A percentile compares a stretch with the other conserved stretches of the same genome.
These are phyloP conservation scores for Erysimum cheiri DNA, from an alignment of 441 rosid species.

Conservation along the genomic window DNA sequence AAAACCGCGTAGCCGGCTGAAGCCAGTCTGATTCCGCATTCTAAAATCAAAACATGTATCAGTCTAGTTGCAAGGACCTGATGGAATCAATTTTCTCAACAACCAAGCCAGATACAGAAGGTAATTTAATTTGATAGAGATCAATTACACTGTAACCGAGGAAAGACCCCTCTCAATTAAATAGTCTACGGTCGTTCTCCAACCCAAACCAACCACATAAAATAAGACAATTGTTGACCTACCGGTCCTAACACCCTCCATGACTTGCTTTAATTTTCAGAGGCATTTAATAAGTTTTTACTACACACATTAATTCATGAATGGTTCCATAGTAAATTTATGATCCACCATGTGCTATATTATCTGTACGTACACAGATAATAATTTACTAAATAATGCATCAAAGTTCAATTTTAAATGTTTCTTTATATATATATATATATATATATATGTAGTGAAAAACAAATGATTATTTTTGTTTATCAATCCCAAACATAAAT, in stretches of 20 bases:
- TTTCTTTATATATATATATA: too few relatives aligned
- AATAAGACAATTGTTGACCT: conserved; percentile 38
- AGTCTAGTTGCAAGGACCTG: neutral
- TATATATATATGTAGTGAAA: neutral
- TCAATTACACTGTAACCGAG: neutral
- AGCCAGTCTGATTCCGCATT: conserved; percentile 82
- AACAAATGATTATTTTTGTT: neutral
- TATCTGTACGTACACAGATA: neutral
- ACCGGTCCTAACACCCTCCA: conserved; percentile 31
- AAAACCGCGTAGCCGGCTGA: conserved; percentile 76
- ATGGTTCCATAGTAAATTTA: conserved; percentile 15
- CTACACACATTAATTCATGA: conserved; percentile 5
- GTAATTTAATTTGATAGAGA: neutral
- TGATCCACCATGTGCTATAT: neutral
- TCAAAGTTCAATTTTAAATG: neutral
- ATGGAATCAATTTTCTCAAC: conserved; percentile 17
- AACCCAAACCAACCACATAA: conserved; percentile 36
- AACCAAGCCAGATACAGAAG: conserved; percentile 5
- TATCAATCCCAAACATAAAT: neutral
- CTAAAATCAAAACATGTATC: conserved; percentile 42
- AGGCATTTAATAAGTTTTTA: conserved; percentile 32
- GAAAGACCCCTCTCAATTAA: neutral
- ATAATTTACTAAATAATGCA: neutral
- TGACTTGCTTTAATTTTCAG: conserved; percentile 23
- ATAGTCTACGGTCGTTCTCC: conserved; percentile 34